Conservation (phyloP, 108 stramenopile species). For the Ochromonas danica region DNA sequence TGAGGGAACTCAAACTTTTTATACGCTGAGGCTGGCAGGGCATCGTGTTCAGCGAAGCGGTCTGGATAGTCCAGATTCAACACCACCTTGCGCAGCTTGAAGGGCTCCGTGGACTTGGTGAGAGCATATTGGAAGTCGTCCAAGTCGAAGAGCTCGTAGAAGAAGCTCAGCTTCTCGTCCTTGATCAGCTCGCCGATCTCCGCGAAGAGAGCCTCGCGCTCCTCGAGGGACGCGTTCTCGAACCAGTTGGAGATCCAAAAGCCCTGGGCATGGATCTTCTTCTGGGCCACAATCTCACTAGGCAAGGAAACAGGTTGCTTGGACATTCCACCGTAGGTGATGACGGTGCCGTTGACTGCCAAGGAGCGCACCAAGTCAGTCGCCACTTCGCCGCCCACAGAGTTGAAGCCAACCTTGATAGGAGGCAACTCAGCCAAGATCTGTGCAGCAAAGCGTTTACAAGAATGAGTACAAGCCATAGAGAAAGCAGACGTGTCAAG, state of each 20-base stretch:
- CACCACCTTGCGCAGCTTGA: slow-evolving; percentile 47
- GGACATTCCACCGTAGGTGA: slow-evolving; percentile 53
- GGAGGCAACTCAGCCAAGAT: slow-evolving; percentile 44
- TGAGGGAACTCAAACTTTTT: too few relatives aligned
- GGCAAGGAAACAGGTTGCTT: slow-evolving; percentile 42
- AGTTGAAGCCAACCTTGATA: slow-evolving; percentile 44
- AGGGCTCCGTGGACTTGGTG: slow-evolving; percentile 33
- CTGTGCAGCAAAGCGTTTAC: too few relatives aligned
- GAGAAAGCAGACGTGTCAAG: too few relatives aligned
- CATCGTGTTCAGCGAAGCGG: slow-evolving; percentile 28
- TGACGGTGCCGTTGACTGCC: slow-evolving; percentile 36
- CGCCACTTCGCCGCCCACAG: slow-evolving; percentile 44
- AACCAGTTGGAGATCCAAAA: slow-evolving; percentile 51
- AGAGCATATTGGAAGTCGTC: slow-evolving; percentile 46
- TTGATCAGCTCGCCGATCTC: slow-evolving; percentile 43
- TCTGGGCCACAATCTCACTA: slow-evolving; percentile 38
- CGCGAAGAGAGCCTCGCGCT: slow-evolving; percentile 41
- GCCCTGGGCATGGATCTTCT: slow-evolving; percentile 41
- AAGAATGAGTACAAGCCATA: too few relatives aligned
- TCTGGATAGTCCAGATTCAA: slow-evolving; percentile 28
- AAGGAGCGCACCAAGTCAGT: slow-evolving; percentile 37
- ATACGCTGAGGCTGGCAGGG: too few relatives aligned
- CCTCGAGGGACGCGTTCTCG: slow-evolving; percentile 41
- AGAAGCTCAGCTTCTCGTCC: slow-evolving; percentile 34
- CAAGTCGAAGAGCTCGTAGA: slow-evolving; percentile 45